Evolutionary conservation across 1,284 basidiomycete genomes (phyloP).

Genomic region (Ceratobasidium sp.): DNA sequence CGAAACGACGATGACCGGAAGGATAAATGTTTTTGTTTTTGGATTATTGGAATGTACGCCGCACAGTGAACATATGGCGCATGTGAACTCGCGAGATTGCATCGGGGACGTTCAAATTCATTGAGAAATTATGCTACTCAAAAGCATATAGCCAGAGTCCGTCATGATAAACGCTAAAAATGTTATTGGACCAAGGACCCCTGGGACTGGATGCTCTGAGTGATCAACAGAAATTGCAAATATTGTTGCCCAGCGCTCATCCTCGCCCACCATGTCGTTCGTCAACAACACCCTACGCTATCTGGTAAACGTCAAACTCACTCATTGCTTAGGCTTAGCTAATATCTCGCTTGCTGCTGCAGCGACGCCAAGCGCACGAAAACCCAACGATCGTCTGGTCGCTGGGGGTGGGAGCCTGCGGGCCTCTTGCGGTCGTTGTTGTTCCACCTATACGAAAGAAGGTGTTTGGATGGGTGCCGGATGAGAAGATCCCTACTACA

Average conservation of each 20-base stretch:
- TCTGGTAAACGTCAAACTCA: constrained; percentile 4
- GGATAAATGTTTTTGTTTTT: not conserved
- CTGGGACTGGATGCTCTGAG: not conserved
- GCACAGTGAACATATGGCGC: not conserved
- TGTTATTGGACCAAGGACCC: constrained; percentile 21
- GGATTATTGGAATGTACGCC: not conserved
- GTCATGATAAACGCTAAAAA: no score
- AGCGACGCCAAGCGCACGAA: constrained; percentile 91
- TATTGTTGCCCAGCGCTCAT: not conserved
- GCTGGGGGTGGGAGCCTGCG: constrained; percentile 78
- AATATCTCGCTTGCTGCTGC: constrained; percentile 25
- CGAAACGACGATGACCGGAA: constrained; percentile 18
- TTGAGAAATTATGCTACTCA: no score
- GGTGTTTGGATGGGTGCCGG: constrained; percentile 74
- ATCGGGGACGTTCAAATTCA: no score
- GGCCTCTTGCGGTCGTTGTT: constrained; percentile 80
- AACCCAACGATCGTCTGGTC: constrained; percentile 93
- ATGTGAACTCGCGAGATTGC: no score
- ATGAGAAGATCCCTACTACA: constrained; percentile 82
- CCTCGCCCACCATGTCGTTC: constrained; percentile 34
- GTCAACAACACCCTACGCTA: constrained; percentile 32
- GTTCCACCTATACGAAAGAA: constrained; percentile 84
- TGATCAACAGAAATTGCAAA: constrained; percentile 3
- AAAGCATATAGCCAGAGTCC: no score
- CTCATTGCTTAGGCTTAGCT: not conserved